Evolutionary conservation across 495 filamentous ascomycete genomes (phyloP), one percentile per base, ranked within the genome.

Genomic region (Penicillium paxilli): DNA sequence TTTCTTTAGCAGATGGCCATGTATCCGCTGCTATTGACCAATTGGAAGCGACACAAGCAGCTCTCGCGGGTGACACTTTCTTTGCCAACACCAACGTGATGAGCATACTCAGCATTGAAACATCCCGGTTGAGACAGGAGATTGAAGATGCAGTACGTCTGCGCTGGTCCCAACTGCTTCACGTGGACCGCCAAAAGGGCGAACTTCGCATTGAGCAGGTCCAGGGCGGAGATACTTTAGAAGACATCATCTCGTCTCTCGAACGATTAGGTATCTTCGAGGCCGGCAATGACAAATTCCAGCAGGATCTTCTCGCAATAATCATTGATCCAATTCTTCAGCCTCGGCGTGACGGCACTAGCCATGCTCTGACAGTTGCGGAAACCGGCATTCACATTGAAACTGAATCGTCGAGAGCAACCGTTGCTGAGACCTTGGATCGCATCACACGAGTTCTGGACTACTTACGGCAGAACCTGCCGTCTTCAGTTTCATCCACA

Each of bases 381-480:
- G 66, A 65, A 14, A 57, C 57, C 28, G 69, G 68, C 24, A 62
- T 79, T 44, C 47, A 38, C 10, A 45, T 79, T 38, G 64, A 69
- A 6, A 38, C 66, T 6, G 57, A 69, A 17, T 51, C 60, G 47
- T 68, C 62, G 4, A 48, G 50, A 26, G 44, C 58, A 16, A 66
- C 67, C 7, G 62, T 73, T 40, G 25, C 58, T 11, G 72, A 73
- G 16, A 62, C 70, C 9, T 33, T 75, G 40, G 59, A 61, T 47
- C 60, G 91, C 62, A 68, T 95, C 1, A 74, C 77, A 26, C 61
- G 67, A 6, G 77, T 91, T 5, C 77, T 93, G 21, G 72, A 72
- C 2, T 94, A 88, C 62, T 68, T 96, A 3, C 77, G 79, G 38
- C 71, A 80, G 19, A 73, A 75, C 37, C 71, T 97, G 12, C 92